Evolutionary conservation across 805 yeast genomes (phyloP).

Genomic region (Spathaspora sp.): DNA sequence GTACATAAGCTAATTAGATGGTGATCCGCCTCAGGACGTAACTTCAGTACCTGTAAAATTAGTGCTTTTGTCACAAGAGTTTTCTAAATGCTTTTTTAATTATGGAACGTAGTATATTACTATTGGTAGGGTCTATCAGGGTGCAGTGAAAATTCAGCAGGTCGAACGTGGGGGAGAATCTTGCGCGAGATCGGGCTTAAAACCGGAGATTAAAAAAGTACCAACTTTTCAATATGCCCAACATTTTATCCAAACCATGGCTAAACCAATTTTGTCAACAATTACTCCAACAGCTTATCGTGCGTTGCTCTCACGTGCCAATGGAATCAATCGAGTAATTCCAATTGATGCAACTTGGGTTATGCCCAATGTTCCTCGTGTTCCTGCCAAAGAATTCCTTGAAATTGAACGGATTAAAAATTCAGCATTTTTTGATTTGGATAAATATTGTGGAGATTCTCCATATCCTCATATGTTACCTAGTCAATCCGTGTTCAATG

Average conservation of each 20-base stretch:
- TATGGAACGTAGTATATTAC: too few species aligned
- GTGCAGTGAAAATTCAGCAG: too few species aligned
- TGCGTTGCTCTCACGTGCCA: conserved; percentile 3
- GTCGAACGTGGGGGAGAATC: too few species aligned
- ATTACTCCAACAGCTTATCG: conserved; percentile 7
- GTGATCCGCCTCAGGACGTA: background rate
- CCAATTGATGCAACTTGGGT: conserved; percentile 93
- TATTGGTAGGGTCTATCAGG: too few species aligned
- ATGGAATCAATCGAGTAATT: conserved; percentile 26
- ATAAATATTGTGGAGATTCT: conserved; percentile 52
- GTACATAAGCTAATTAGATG: background rate
- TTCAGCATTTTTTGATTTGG: conserved; percentile 77
- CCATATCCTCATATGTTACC: conserved; percentile 93
- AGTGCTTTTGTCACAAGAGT: too few species aligned
- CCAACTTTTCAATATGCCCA: background rate
- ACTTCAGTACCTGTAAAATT: too few species aligned
- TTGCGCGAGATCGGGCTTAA: background rate
- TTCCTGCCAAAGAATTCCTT: conserved; percentile 55
- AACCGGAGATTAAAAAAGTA: too few species aligned
- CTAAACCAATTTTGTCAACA: conserved; percentile 3
- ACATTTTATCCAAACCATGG: background rate
- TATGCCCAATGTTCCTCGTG: conserved; percentile 69
- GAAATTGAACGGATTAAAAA: conserved; percentile 55
- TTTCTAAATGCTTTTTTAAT: too few species aligned
- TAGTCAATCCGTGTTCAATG: conserved; percentile 48